Conservation (phyloP, 768 basidiomycete species). For the Phylloporus scabripes region DNA sequence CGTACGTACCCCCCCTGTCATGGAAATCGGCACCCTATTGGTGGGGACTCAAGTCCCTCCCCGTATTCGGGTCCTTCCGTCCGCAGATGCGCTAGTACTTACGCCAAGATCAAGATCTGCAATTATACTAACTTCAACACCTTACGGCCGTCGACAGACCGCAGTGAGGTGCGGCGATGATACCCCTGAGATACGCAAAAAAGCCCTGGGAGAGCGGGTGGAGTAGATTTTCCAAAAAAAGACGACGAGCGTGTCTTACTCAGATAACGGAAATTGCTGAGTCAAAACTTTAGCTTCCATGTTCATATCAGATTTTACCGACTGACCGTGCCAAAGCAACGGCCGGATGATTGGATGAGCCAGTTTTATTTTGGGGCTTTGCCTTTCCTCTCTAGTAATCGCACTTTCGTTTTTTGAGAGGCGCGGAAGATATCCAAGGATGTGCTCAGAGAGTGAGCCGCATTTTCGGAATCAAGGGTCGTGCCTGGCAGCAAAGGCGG, state of each 20-base stretch:
- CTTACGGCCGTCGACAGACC: background rate
- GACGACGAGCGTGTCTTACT: background rate
- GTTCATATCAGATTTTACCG: background rate
- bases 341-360: background rate
- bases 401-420: background rate
- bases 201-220: background rate
- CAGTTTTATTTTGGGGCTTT: background rate
- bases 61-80: background rate
- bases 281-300: constrained; percentile 5
- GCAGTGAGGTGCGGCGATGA: background rate
- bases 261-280: background rate
- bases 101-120: background rate
- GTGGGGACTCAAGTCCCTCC: background rate
- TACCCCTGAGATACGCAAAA: background rate
- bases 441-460: background rate
- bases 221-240: background rate
- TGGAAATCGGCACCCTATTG: background rate
- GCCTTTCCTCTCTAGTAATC: background rate
- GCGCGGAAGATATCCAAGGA: constrained; percentile 3
- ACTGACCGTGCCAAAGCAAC: background rate
- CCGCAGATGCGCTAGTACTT: constrained; percentile 2
- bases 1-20: background rate
- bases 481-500: background rate
- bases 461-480: background rate
- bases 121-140: background rate